Conservation (phyloP, 2,329 filamentous ascomycete species). For the Thielaviopsis ethacetica region DNA sequence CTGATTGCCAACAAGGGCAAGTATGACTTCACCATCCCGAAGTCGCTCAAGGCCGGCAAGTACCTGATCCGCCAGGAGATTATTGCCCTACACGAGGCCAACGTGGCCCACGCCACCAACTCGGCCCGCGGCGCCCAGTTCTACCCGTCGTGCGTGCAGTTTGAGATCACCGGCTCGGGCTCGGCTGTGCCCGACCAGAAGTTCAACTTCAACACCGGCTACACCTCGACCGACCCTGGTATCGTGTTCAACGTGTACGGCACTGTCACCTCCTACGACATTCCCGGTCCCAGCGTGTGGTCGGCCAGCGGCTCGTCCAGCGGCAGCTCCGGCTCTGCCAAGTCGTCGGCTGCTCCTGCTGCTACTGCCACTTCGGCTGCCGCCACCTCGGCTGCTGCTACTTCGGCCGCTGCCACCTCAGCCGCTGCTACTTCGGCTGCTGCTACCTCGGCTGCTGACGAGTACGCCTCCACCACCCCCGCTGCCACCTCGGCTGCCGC, state of each 20-base stretch:
- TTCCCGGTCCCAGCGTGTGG: conserved; percentile 22
- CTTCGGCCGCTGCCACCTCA: no score
- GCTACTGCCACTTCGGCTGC: conserved; percentile 11
- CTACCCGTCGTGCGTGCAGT: conserved; percentile 35
- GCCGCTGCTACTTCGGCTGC: conserved; percentile 10
- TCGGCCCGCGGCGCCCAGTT: conserved; percentile 28
- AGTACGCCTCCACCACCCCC: no score
- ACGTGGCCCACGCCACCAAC: conserved; percentile 20
- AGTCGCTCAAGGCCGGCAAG: conserved; percentile 29
- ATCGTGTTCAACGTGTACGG: conserved; percentile 44
- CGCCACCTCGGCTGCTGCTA: neutral
- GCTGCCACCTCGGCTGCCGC: neutral
- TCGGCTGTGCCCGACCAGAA: conserved; percentile 26
- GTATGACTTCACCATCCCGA: conserved; percentile 30
- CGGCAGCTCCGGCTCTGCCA: conserved; percentile 4
- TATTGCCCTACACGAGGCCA: conserved; percentile 34
- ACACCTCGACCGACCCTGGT: conserved; percentile 39
- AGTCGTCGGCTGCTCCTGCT: conserved; percentile 6
- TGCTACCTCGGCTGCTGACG: conserved; percentile 8
- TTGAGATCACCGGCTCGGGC: conserved; percentile 26
- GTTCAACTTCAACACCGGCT: conserved; percentile 35
- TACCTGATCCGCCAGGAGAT: conserved; percentile 40
- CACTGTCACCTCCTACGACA: conserved; percentile 17
- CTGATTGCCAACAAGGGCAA: conserved; percentile 33
- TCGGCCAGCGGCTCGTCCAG: conserved; percentile 11